Percentiles rank a stretch among this genome's conserved stretches.
phyloP scores from a whole-genome alignment of 345 rosid genomes.

The Aethionema arabicum region DNA sequence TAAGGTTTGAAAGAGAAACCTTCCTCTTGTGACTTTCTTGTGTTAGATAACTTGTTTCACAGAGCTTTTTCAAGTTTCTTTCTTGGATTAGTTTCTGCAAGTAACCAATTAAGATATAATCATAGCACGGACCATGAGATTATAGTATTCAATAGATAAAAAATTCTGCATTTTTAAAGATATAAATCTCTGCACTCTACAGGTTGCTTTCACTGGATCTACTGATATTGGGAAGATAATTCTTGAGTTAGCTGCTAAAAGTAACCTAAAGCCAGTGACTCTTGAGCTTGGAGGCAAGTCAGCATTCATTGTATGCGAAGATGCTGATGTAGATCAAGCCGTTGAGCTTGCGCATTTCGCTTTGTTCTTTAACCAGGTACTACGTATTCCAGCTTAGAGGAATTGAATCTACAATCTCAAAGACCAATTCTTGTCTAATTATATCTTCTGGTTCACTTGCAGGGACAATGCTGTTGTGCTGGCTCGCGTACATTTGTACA shows the following conservation, averaged over 20 bases:
- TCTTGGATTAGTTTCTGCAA: constrained; percentile 4
- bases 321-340: constrained; percentile 88
- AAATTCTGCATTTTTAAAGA: not conserved
- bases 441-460: constrained; percentile 20
- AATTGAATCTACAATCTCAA: not conserved
- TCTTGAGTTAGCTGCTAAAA: constrained; percentile 67
- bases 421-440: not conserved
- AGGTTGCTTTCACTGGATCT: constrained; percentile 97
- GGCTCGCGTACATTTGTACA: constrained; percentile 97
- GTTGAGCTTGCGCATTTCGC: constrained; percentile 84
- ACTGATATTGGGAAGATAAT: constrained; percentile 68
- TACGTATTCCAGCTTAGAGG: not conserved
- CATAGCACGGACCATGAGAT: constrained; percentile 2
- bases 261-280: constrained; percentile 90
- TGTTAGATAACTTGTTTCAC: not conserved
- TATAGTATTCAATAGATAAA: not conserved
- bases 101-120: constrained; percentile 4
- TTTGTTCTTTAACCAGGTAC: constrained; percentile 89
- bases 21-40: constrained; percentile 1
- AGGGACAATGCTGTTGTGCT: constrained; percentile 98
- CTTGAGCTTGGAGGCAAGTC: constrained; percentile 99
- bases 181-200: constrained; percentile 30
- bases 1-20: constrained; percentile 53
- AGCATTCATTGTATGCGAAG: constrained; percentile 89
- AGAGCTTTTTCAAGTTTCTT: constrained; percentile 3